Conservation (phyloP, 2,329 filamentous ascomycete genomes). For the Ophiocordyceps camponoti-rufipedis region DNA sequence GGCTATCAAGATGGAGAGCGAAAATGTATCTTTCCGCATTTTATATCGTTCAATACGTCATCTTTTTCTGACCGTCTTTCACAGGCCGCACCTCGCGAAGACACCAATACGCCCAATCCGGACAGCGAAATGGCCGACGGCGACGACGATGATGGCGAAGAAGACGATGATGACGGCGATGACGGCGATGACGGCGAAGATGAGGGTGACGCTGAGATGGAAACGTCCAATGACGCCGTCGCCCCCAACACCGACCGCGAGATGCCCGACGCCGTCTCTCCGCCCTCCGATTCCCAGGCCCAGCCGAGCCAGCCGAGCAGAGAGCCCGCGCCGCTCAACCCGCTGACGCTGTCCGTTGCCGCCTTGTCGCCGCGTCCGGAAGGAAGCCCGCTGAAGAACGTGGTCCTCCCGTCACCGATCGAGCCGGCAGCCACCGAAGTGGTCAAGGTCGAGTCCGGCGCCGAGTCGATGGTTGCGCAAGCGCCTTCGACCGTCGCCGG, state of each 20-base stretch:
- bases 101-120: constrained; percentile 23
- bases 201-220: constrained; percentile 19
- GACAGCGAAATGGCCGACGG: constrained; percentile 37
- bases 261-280: constrained; percentile 16
- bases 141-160: constrained; percentile 25
- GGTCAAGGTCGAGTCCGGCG: constrained; percentile 2
- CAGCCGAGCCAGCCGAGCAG: no score
- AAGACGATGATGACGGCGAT: constrained; percentile 28
- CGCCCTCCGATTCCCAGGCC: constrained; percentile 1
- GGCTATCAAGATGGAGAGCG: constrained; percentile 17
- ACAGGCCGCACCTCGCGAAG: constrained; percentile 13
- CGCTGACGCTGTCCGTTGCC: constrained; percentile 14
- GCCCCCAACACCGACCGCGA: constrained; percentile 8
- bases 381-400: constrained; percentile 35
- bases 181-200: constrained; percentile 29
- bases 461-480: constrained; percentile 11
- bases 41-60: not conserved
- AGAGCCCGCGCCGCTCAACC: constrained; percentile 9
- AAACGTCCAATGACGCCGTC: constrained; percentile 24
- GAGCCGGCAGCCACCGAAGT: constrained; percentile 9
- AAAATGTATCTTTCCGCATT: constrained; percentile 14
- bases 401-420: constrained; percentile 26
- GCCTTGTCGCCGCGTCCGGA: constrained; percentile 19
- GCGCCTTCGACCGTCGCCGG: constrained; percentile 14
- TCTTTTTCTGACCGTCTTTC: not conserved